Evolutionary conservation across 2,329 filamentous ascomycete genomes (phyloP).

Genomic region (Anthostomella pinea): DNA sequence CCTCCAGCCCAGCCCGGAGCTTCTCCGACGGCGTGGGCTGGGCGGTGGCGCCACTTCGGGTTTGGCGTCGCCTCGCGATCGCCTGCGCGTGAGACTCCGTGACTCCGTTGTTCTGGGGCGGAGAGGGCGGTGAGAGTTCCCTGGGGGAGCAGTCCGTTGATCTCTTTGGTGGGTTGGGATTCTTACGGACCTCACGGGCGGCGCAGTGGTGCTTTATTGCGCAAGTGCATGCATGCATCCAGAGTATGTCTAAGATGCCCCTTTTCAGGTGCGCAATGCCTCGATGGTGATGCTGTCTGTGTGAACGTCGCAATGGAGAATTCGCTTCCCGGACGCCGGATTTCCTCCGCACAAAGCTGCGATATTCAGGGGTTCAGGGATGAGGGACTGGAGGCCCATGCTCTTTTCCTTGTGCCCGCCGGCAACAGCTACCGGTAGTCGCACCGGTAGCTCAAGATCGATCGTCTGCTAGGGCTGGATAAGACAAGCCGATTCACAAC

Average conservation of each 20-base stretch:
- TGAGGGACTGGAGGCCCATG: conserved; percentile 10
- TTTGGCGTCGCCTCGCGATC: conserved; percentile 5
- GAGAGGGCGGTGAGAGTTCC: conserved; percentile 15
- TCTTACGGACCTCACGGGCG: too few relatives aligned
- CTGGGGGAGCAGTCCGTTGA: too few relatives aligned
- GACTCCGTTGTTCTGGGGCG: conserved; percentile 8
- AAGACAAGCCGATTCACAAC: conserved; percentile 13
- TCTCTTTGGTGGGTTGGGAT: too few relatives aligned
- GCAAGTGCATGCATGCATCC: too few relatives aligned
- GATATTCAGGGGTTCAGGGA: conserved; percentile 24
- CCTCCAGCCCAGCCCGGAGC: conserved; percentile 7
- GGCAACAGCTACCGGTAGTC: too few relatives aligned
- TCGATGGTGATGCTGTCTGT: too few relatives aligned
- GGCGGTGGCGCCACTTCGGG: conserved; percentile 13
- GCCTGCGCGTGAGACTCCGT: too few relatives aligned
- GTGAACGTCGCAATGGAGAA: conserved; percentile 8
- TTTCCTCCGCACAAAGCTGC: conserved; percentile 12
- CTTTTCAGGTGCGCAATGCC: too few relatives aligned
- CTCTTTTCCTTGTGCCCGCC: too few relatives aligned
- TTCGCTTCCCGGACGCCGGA: conserved; percentile 7
- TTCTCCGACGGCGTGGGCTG: conserved; percentile 12
- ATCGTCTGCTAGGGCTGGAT: conserved; percentile 19
- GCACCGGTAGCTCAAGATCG: conserved; percentile 6
- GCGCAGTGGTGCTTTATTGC: too few relatives aligned
- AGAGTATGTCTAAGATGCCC: too few relatives aligned